Evolutionary conservation across 208 protist species (phyloP), one percentile per base, ranked within the genome.

Genomic region (Trypanosoma vivax): DNA sequence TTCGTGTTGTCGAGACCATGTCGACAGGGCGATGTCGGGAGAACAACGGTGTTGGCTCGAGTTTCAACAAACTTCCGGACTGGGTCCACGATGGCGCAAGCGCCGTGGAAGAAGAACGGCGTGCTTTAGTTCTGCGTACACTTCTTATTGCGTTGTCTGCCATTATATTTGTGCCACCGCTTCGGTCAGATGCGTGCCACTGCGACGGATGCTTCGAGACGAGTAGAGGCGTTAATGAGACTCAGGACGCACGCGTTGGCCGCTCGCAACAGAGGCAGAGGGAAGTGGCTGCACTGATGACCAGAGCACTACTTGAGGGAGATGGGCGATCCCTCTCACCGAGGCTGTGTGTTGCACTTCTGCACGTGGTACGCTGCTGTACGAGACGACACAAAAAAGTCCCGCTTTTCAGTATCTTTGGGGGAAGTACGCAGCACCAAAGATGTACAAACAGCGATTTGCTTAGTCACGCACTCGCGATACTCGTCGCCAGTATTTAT

Each of bases 341-440:
- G 0, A 2, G 43, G 19, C 18, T 65, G 0, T 56, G 48, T 33
- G 33, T 47, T 4, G 23, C 33, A 6, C 42, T 65, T 9, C 21
- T 65, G 21, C 33, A 65, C 38, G 21, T 57, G 4, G 59, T 65
- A 13, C 59, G 59, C 1, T 52, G 30, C 27, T 65, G 52, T 31
- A 38, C 59, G 7, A 58, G 50, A 50, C 13, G 39, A 10, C 33
- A 34, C n/a, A 4, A 33, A 0, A 2, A 1, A 10, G 25, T 14
- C 13, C 2, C 23, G 7, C 6, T 42, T 21, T 23, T 41, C 23
- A 5, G 24, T 13, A 7, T 28, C 16, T 7, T 28, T 23, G 50
- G 49, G 41, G 29, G 1, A n/a, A 34, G 14, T 28, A 30, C n/a
- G 23, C 11, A 0, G 23, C 10, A 7, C n/a, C 42, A 46, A 2